Evolutionary conservation across 164 flowering plant species (phyloP), one percentile per base, ranked within the genome.

Genomic region (Kingdonia uniflora): DNA sequence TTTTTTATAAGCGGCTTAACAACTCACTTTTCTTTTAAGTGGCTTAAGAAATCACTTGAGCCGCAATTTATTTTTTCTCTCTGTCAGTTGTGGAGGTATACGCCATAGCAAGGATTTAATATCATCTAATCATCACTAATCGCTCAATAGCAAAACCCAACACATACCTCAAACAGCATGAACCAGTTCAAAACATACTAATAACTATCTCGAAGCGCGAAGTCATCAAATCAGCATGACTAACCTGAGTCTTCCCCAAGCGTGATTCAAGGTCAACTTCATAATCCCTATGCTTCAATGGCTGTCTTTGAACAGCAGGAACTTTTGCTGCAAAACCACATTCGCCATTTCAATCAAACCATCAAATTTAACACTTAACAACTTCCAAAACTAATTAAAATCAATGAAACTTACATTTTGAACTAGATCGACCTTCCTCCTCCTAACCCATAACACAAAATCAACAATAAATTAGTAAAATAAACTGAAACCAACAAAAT

Each of bases 261-360:
- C 99, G 85, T 42, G 97, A 88, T 51, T 82, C 84, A 8, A 92
- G 97, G 62, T 92, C 95, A 0, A 92, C 99, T 71, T 88, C 91
- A 78, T 76, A 92, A 73, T 92, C 99, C 55, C 99, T 80, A 53
- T 86, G 95, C 73, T 92, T 92, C 79, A 88, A 72, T 10, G 99
- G 99, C 50, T 88, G 77, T 70, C 99, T 74, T 59, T 92, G 99
- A 66, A 92, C 91, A 1, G 76, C 86, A 37, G 99, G 96, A 41
- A 76, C 95, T 79, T 81, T 92, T 6, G 82, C 95, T 83, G 77
- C 66, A 70, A 49, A 50, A 29, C 4, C 4, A 29, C 8, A 29
- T 29, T 29, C 4, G 8, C 35, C 8, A 29, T 8, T 29, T 3
- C 8, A 4, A 29, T 29, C 35, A 29, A 3, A 29, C 4, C n/a